Evolutionary conservation across 495 filamentous ascomycete species (phyloP).

Genomic region (Rhypophila decipiens): DNA sequence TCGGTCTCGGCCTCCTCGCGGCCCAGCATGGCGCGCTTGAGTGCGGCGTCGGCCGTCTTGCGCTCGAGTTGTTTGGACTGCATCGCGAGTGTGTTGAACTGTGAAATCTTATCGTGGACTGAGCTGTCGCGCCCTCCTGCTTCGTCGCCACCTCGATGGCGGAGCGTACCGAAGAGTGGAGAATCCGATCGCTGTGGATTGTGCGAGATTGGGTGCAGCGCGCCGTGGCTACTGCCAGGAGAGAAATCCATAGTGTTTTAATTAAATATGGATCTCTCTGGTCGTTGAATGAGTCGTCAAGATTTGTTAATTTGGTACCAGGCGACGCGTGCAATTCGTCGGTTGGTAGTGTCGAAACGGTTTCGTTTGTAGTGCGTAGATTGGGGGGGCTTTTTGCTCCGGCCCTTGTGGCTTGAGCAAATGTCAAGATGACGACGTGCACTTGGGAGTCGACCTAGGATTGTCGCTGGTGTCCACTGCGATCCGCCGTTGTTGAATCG

Average conservation of each 20-base stretch:
- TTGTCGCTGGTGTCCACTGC: too few relatives aligned
- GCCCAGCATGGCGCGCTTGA: constrained; percentile 74
- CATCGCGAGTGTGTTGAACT: constrained; percentile 67
- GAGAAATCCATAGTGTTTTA: constrained; percentile 17
- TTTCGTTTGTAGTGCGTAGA: too few relatives aligned
- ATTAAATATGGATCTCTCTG: too few relatives aligned
- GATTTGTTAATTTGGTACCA: constrained; percentile 4
- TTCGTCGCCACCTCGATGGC: constrained; percentile 18
- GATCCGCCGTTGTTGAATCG: too few relatives aligned
- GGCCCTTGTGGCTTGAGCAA: too few relatives aligned
- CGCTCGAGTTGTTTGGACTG: constrained; percentile 55
- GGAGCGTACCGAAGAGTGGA: constrained; percentile 11
- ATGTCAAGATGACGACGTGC: too few relatives aligned
- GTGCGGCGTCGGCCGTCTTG: constrained; percentile 60
- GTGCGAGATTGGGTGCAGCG: constrained; percentile 64
- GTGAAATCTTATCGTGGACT: constrained; percentile 79
- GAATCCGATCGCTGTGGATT: constrained; percentile 55
- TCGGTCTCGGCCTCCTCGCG: constrained; percentile 76
- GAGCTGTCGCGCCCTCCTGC: constrained; percentile 53
- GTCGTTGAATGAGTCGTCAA: not conserved
- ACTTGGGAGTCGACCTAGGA: too few relatives aligned
- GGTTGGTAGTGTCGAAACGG: too few relatives aligned
- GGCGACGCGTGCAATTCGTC: not conserved
- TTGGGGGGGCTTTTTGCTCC: too few relatives aligned
- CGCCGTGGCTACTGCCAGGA: constrained; percentile 21